Evolutionary conservation across 352 stramenopile genomes (phyloP).

Genomic region (Globisporangium splendens): DNA sequence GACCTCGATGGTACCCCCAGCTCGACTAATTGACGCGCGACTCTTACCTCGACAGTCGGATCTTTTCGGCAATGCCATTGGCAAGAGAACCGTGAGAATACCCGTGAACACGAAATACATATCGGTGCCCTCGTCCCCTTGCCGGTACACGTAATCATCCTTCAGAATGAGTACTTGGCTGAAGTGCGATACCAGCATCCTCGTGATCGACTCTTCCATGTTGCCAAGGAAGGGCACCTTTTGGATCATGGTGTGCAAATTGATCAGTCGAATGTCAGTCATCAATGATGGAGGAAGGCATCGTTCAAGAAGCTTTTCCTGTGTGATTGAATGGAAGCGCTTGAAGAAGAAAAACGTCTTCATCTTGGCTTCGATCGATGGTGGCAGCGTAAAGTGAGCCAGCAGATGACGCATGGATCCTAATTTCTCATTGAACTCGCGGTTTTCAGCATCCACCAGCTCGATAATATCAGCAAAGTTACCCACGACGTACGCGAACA

Average conservation of each 20-base stretch:
- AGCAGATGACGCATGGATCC: constrained; percentile 37
- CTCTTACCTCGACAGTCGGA: not conserved
- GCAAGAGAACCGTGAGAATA: constrained; percentile 33
- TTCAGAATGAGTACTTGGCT: constrained; percentile 36
- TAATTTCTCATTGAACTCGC: constrained; percentile 46
- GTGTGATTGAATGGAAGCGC: constrained; percentile 51
- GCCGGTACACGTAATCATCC: constrained; percentile 39
- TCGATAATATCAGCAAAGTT: constrained; percentile 50
- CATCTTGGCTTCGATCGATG: constrained; percentile 29
- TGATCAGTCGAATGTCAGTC: constrained; percentile 47
- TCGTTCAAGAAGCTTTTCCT: constrained; percentile 38
- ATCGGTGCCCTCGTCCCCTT: constrained; percentile 44
- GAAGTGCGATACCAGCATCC: constrained; percentile 51
- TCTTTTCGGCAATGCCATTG: not conserved
- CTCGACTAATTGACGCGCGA: not conserved
- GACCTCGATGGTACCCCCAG: constrained; percentile 1
- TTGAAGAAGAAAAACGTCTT: constrained; percentile 54
- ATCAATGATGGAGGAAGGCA: constrained; percentile 47
- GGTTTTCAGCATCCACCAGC: constrained; percentile 41
- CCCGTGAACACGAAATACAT: constrained; percentile 65
- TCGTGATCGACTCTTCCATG: constrained; percentile 44
- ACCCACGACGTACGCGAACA: constrained; percentile 43
- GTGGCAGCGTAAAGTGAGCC: constrained; percentile 35
- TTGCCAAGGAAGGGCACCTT: constrained; percentile 50
- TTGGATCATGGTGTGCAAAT: constrained; percentile 46